phyloP scores from a whole-genome alignment of 2,329 filamentous ascomycete genomes.

The Juglanconis juglandina region DNA sequence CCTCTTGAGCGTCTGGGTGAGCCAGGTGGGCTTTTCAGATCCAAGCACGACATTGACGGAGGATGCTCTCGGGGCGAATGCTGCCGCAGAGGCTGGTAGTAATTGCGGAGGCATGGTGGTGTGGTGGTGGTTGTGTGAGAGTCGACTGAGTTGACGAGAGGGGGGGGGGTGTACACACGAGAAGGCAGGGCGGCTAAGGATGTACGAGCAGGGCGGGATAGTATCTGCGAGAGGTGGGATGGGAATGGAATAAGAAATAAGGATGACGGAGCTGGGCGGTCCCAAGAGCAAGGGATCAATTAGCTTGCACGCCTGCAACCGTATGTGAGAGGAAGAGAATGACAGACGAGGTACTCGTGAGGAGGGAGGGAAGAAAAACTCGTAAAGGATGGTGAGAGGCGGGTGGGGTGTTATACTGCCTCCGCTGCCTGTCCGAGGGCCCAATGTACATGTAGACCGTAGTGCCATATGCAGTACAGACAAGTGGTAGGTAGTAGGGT shows the following conservation, averaged over 20 bases:
- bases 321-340: slow-evolving; percentile 56
- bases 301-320: slow-evolving; percentile 61
- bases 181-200: slow-evolving; percentile 16
- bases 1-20: slow-evolving; percentile 93
- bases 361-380: slow-evolving; percentile 44
- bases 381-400: slow-evolving; percentile 40
- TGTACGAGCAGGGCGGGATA: slow-evolving; percentile 29
- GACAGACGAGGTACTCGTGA: slow-evolving; percentile 57
- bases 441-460: slow-evolving; percentile 9
- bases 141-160: slow-evolving; percentile 12
- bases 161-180: slow-evolving; percentile 15
- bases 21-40: slow-evolving; percentile 83
- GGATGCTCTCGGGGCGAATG: slow-evolving; percentile 85
- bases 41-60: slow-evolving; percentile 93
- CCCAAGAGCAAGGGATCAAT: slow-evolving; percentile 48
- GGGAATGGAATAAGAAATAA: slow-evolving; percentile 38
- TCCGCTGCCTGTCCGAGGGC: slow-evolving; percentile 20
- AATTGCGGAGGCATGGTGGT: slow-evolving; percentile 80
- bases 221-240: slow-evolving; percentile 30
- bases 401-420: slow-evolving; percentile 48
- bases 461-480: slow-evolving; percentile 7
- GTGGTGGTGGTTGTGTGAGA: slow-evolving; percentile 1
- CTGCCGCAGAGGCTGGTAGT: slow-evolving; percentile 89
- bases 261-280: slow-evolving; percentile 49
- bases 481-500: slow-evolving; percentile 10